Evolutionary conservation across 371 early-diverging fungal species (phyloP).

Genomic region (Circinella minor): DNA sequence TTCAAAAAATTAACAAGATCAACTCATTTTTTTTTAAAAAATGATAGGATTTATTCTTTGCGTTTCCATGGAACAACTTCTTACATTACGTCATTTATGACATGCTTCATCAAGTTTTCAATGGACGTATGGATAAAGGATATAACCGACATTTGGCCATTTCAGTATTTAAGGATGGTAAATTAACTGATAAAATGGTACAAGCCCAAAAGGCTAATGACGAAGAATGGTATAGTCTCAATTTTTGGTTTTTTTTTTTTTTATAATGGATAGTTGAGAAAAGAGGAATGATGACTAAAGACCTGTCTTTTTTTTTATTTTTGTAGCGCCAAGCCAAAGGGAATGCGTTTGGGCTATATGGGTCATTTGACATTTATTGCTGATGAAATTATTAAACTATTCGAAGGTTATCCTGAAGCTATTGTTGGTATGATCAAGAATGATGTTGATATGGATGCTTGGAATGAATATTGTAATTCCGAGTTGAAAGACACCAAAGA

Average conservation of each 20-base stretch:
- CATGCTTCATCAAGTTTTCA: constrained; percentile 94
- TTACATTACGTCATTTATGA: constrained; percentile 96
- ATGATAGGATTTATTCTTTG: constrained; percentile 78
- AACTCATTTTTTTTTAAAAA: neutral
- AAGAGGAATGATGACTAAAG: neutral
- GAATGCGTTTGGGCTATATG: constrained; percentile 95
- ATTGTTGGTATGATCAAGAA: constrained; percentile 61
- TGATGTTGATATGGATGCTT: constrained; percentile 75
- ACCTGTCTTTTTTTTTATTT: neutral
- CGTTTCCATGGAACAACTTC: constrained; percentile 95
- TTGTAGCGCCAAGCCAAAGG: constrained; percentile 76
- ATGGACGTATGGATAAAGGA: constrained; percentile 73
- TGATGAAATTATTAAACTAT: constrained; percentile 88
- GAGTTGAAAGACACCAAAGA: constrained; percentile 85
- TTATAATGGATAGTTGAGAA: neutral
- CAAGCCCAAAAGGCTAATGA: constrained; percentile 47
- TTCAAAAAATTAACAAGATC: neutral
- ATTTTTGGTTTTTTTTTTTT: neutral
- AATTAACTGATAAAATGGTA: constrained; percentile 44
- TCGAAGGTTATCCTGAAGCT: constrained; percentile 71
- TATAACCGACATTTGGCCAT: constrained; percentile 70
- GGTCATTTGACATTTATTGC: constrained; percentile 96
- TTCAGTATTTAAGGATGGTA: constrained; percentile 83
- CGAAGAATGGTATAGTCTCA: constrained; percentile 30
- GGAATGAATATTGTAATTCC: constrained; percentile 85